Percentiles rank a stretch among this genome's conserved stretches.
Evolutionary conservation across 2,329 filamentous ascomycete genomes (phyloP).

Genomic region (Zymoseptoria tritici): DNA sequence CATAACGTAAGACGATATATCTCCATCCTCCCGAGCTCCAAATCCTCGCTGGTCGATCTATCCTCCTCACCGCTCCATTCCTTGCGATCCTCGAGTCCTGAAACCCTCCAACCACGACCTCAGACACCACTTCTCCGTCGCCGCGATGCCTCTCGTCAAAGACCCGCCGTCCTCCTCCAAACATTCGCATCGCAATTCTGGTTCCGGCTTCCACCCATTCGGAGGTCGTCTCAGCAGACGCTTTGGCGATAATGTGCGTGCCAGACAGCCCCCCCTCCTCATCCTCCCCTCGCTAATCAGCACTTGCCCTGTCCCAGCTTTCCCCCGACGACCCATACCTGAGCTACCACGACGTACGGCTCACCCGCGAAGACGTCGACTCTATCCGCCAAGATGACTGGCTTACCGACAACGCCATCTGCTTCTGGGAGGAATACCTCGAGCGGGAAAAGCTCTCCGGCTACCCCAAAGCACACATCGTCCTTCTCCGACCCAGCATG

Average conservation of each 20-base stretch:
- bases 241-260: conserved; percentile 45
- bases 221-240: conserved; percentile 44
- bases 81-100: neutral
- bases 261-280: neutral
- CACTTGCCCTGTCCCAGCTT: conserved; percentile 31
- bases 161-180: neutral
- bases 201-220: conserved; percentile 46
- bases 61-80: neutral
- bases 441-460: conserved; percentile 78
- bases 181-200: conserved; percentile 13
- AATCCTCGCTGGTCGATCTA: neutral
- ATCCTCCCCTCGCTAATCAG: neutral
- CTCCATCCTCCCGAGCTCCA: neutral
- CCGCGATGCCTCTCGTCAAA: neutral
- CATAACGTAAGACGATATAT: neutral
- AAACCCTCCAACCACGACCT: neutral
- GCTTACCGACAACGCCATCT: conserved; percentile 95
- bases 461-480: conserved; percentile 76
- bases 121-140: neutral
- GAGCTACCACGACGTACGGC: conserved; percentile 56
- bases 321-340: conserved; percentile 61
- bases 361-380: conserved; percentile 84
- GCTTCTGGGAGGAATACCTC: conserved; percentile 96
- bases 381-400: conserved; percentile 76
- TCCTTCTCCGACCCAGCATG: conserved; percentile 88